Evolutionary conservation across 2,329 filamentous ascomycete genomes (phyloP).

Genomic region (Epichloe elymi): DNA sequence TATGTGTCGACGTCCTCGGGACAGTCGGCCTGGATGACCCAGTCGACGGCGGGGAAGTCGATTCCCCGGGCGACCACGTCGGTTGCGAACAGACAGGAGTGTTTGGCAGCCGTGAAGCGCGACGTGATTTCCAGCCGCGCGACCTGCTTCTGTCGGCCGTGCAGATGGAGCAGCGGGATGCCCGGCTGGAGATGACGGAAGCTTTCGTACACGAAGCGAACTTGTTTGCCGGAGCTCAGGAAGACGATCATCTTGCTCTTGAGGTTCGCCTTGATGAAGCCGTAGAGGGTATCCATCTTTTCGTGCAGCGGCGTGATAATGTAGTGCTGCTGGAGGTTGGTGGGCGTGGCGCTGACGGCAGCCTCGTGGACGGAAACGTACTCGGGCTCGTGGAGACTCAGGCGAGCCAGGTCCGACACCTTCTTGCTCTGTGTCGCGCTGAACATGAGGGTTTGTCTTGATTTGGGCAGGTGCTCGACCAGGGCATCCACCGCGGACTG

Average conservation of each 20-base stretch:
- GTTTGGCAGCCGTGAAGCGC: slow-evolving; percentile 67
- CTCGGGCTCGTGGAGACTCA: slow-evolving; percentile 82
- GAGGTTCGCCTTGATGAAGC: slow-evolving; percentile 80
- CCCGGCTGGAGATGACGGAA: slow-evolving; percentile 90
- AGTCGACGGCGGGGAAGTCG: slow-evolving; percentile 93
- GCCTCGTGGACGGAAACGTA: slow-evolving; percentile 90
- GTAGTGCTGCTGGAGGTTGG: slow-evolving; percentile 81
- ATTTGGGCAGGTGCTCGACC: slow-evolving; percentile 74
- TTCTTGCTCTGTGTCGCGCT: slow-evolving; percentile 92
- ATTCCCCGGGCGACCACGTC: slow-evolving; percentile 90
- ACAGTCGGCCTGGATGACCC: slow-evolving; percentile 97
- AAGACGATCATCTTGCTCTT: slow-evolving; percentile 95
- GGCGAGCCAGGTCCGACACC: slow-evolving; percentile 77
- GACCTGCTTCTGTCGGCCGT: slow-evolving; percentile 85
- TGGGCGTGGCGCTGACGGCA: slow-evolving; percentile 66
- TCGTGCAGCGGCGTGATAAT: slow-evolving; percentile 72
- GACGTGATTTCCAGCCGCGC: slow-evolving; percentile 78
- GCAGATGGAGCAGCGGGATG: slow-evolving; percentile 82
- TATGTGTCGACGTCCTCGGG: slow-evolving; percentile 96
- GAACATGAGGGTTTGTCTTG: slow-evolving; percentile 86
- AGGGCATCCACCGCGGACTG: slow-evolving; percentile 83
- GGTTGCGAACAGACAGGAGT: slow-evolving; percentile 84
- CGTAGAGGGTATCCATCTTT: slow-evolving; percentile 85
- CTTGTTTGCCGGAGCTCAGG: slow-evolving; percentile 88
- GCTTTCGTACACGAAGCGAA: slow-evolving; percentile 87